Percentiles rank a stretch among this genome's conserved stretches.
Evolutionary conservation across 1,284 basidiomycete species (phyloP).

Genomic region (Psilocybe mexicana): DNA sequence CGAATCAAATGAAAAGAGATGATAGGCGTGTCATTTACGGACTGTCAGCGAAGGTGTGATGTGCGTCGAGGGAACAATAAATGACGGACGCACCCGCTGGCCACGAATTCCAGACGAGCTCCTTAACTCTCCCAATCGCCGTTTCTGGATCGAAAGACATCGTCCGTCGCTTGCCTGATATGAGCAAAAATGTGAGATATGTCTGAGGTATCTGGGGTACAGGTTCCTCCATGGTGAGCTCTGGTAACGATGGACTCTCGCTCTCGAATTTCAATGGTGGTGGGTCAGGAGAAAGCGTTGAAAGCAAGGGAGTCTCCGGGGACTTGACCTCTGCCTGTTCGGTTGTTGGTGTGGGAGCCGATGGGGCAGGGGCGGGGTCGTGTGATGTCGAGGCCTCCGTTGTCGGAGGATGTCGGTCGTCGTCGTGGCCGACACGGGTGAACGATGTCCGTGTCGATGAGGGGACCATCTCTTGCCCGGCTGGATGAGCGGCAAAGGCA

Average conservation of each 20-base stretch:
- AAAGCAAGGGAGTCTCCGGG: neutral
- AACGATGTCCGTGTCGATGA: conserved; percentile 29
- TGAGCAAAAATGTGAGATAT: conserved; percentile 73
- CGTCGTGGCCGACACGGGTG: conserved; percentile 27
- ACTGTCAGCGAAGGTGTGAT: conserved; percentile 11
- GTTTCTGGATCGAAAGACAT: conserved; percentile 81
- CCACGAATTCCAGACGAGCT: conserved; percentile 85
- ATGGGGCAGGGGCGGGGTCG: conserved; percentile 14
- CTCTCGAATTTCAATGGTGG: conserved; percentile 6
- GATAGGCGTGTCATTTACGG: neutral
- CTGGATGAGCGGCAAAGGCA: conserved; percentile 7
- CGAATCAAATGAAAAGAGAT: conserved; percentile 4
- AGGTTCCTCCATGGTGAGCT: conserved; percentile 17
- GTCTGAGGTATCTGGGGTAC: conserved; percentile 65
- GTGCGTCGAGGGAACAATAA: conserved; percentile 1
- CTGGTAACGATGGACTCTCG: conserved; percentile 9
- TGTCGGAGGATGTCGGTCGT: conserved; percentile 14
- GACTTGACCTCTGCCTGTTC: conserved; percentile 7
- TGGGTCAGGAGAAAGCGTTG: conserved; percentile 12
- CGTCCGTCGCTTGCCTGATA: conserved; percentile 70
- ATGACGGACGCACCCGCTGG: conserved; percentile 59
- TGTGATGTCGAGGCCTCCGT: conserved; percentile 16
- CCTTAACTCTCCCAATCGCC: conserved; percentile 80
- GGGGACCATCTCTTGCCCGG: conserved; percentile 13
- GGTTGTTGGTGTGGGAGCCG: conserved; percentile 17